A percentile compares a stretch with the other conserved stretches of the same genome.
Evolutionary conservation across 164 flowering plant genomes (phyloP).

Genomic region (Protea cynaroides): DNA sequence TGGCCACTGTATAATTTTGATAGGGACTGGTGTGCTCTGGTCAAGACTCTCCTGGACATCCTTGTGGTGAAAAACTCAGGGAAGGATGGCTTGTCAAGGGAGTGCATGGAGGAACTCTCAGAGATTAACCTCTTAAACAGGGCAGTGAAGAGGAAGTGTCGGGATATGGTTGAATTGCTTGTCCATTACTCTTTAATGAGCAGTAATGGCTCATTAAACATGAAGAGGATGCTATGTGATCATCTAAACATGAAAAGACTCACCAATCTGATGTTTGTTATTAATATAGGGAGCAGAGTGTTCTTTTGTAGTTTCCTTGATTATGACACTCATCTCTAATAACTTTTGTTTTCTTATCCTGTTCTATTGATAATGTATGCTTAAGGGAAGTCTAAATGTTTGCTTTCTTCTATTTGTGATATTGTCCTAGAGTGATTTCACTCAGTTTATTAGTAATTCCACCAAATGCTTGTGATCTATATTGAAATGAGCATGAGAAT

Average conservation of each 20-base stretch:
- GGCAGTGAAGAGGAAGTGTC: conserved; percentile 71
- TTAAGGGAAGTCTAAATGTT: neutral
- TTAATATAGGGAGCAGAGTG: no score
- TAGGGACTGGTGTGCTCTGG: conserved; percentile 59
- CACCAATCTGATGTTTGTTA: no score
- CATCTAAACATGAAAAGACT: no score
- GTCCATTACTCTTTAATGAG: conserved; percentile 39
- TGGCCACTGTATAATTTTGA: conserved; percentile 62
- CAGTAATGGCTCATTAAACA: neutral
- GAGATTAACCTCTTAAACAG: conserved; percentile 67
- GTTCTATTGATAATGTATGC: neutral
- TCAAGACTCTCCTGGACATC: conserved; percentile 62
- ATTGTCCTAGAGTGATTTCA: no score
- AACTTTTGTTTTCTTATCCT: neutral
- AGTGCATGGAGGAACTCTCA: conserved; percentile 39
- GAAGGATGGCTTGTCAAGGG: conserved; percentile 27
- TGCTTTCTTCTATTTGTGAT: conserved; percentile 8
- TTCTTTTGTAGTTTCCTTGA: no score
- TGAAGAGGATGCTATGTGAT: no score
- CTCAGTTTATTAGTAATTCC: no score
- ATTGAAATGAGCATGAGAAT: no score
- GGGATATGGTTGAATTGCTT: conserved; percentile 65
- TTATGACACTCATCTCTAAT: neutral
- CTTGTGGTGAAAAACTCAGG: conserved; percentile 37
- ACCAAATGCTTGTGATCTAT: no score